Evolutionary conservation across 75 land plant genomes (phyloP).

Genomic region (Pinus albicaulis): DNA sequence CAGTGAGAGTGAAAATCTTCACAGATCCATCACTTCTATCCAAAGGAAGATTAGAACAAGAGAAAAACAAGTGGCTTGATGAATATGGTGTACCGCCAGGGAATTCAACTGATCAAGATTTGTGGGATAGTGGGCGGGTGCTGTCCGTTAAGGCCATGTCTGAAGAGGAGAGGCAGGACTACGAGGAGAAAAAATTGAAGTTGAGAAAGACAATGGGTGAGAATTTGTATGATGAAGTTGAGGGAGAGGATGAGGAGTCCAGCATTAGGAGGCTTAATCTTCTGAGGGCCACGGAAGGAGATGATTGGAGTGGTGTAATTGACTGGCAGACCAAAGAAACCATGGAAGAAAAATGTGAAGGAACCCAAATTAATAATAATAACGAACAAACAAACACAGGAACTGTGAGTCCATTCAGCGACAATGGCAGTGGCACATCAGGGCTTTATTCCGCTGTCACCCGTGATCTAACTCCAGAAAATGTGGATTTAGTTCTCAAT

Average conservation of each 20-base stretch:
- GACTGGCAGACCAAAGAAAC: constrained; percentile 46
- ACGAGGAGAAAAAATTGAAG: constrained; percentile 59
- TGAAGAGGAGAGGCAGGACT: constrained; percentile 33
- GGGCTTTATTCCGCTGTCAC: constrained; percentile 85
- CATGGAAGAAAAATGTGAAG: background rate
- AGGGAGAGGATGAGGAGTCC: constrained; percentile 46
- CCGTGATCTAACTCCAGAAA: constrained; percentile 70
- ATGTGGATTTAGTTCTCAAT: constrained; percentile 86
- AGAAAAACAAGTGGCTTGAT: constrained; percentile 34
- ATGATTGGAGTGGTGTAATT: constrained; percentile 55
- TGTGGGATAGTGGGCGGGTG: constrained; percentile 16
- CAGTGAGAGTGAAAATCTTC: constrained; percentile 37
- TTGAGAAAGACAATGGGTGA: constrained; percentile 59
- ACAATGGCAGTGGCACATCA: constrained; percentile 7
- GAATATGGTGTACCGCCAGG: constrained; percentile 27
- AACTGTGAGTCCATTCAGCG: constrained; percentile 16
- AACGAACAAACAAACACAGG: background rate
- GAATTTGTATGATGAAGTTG: constrained; percentile 48
- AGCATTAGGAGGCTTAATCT: constrained; percentile 39
- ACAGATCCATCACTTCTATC: constrained; percentile 31
- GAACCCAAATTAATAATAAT: background rate
- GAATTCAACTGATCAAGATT: constrained; percentile 31
- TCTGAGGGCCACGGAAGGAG: constrained; percentile 43
- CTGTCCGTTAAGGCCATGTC: constrained; percentile 17
- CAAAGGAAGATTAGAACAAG: constrained; percentile 35